Percentiles rank a stretch among this genome's conserved stretches.
phyloP scores from a whole-genome alignment of 371 early-diverging fungal species.

The Circinella umbellata region DNA sequence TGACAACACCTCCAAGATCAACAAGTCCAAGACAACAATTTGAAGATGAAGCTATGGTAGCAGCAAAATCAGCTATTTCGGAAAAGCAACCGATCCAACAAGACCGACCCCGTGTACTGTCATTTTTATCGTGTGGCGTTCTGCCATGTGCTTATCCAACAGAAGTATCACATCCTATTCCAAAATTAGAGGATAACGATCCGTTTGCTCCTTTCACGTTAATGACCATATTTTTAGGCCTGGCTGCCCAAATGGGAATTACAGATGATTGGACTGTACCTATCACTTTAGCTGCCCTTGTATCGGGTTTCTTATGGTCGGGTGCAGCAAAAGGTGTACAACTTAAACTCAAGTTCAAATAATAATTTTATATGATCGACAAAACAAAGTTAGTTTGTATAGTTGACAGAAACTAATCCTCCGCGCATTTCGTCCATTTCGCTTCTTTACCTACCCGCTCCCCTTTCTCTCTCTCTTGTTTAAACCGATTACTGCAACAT shows the following conservation, averaged over 20 bases:
- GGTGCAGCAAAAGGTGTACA: slow-evolving; percentile 39
- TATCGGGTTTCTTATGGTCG: slow-evolving; percentile 48
- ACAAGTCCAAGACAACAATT: slow-evolving; percentile 13
- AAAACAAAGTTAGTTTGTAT: not conserved
- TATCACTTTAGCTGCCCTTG: slow-evolving; percentile 46
- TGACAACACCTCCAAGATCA: slow-evolving; percentile 25
- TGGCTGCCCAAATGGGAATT: slow-evolving; percentile 43
- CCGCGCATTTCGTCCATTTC: not conserved
- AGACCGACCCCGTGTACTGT: slow-evolving; percentile 13
- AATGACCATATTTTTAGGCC: slow-evolving; percentile 39
- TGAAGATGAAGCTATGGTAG: not conserved
- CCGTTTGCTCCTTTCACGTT: slow-evolving; percentile 43
- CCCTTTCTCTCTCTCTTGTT: not conserved
- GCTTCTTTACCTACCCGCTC: not conserved
- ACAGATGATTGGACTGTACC: slow-evolving; percentile 60
- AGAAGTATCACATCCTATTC: not conserved
- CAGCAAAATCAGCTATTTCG: not conserved
- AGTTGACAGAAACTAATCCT: slow-evolving; percentile 5
- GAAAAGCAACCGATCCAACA: slow-evolving; percentile 7
- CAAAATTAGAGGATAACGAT: slow-evolving; percentile 25
- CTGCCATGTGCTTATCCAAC: slow-evolving; percentile 26
- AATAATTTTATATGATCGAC: not conserved
- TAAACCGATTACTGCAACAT: too few species aligned
- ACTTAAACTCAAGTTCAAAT: slow-evolving; percentile 34
- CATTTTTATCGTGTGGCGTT: slow-evolving; percentile 21